A percentile compares a stretch with the other conserved stretches of the same genome.
phyloP scores from a whole-genome alignment of 352 stramenopile genomes.

The Phytophthora rubi region DNA sequence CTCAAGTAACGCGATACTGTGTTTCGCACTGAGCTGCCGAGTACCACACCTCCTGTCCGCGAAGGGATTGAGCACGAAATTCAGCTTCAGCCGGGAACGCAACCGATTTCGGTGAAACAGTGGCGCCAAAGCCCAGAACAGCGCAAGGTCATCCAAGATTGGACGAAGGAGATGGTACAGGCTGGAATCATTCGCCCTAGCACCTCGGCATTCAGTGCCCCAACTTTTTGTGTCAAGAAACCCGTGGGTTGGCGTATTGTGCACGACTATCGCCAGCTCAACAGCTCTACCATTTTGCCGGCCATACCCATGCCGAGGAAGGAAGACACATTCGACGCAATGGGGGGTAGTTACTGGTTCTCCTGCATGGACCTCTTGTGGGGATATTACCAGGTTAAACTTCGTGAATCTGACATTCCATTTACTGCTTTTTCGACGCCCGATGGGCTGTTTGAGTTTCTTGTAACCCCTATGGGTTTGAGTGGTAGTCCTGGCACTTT shows the following conservation, averaged over 20 bases:
- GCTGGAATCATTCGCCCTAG: no score
- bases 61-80: conserved; percentile 14
- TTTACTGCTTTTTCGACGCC: conserved; percentile 14
- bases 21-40: conserved; percentile 12
- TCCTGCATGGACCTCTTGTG: conserved; percentile 9
- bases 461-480: not conserved
- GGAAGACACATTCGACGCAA: conserved; percentile 8
- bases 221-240: no score
- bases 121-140: conserved; percentile 10
- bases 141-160: no score
- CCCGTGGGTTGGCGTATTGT: no score
- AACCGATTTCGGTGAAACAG: conserved; percentile 9
- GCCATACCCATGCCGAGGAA: no score
- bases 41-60: not conserved
- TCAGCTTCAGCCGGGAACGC: not conserved
- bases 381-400: conserved; percentile 12
- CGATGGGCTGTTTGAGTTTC: conserved; percentile 8
- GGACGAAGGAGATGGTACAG: no score
- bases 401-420: conserved; percentile 10
- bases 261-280: no score
- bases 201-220: no score
- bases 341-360: conserved; percentile 3
- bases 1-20: conserved; percentile 3
- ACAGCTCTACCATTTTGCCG: no score
- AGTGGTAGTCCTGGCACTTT: not conserved